Evolutionary conservation across 495 filamentous ascomycete species (phyloP), one percentile per base, ranked within the genome.

Genomic region (Penicillium crystallinum): DNA sequence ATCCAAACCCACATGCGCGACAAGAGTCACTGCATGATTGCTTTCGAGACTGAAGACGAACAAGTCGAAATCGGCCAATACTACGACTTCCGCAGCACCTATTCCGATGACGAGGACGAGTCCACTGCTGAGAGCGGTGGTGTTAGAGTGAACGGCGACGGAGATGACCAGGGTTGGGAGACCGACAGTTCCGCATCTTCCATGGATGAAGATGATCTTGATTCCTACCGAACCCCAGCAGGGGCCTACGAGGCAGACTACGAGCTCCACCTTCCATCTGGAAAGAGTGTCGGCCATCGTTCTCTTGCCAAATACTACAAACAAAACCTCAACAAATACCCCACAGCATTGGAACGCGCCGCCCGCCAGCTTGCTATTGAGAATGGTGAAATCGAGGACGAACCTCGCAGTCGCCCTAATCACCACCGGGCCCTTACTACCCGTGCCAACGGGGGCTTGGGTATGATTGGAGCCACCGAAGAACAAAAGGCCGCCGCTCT

Each of bases 1-100:
- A 79, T 89, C 33, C 89, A 93, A 54, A 95, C 89, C 0, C 93
- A 99, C 67, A 99, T 99, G 93, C 85, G 86, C 30, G 93, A 99
- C 67, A 91, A 90, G 70, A 84, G 88, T 8, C 93, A 99, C 69
- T 97, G 91, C 75, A 95, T 89, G 81, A 91, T 99, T 55, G 91
- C 89, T 1, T 99, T 95, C 67, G 85, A 87, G 38, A 84, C 82
- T 0, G 89, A 96, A 63, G 87, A 87, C 30, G 90, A 99, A 62
- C 90, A 96, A 71, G 77, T 99, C 15, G 90, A 95, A 48, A 86
- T 99, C 53, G 95, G 93, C n/a, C 88, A 97, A 39, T 97, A 89
- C 72, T 99, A 97, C 72, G 95, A 99, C 66, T 99, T 99, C 81
- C 77, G 86, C 48, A 85, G 85, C 69, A 95, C 93, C 3, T 99